Evolutionary conservation across 257 asterid species (phyloP), one percentile per base, ranked within the genome.

Genomic region (Datura wrightii): DNA sequence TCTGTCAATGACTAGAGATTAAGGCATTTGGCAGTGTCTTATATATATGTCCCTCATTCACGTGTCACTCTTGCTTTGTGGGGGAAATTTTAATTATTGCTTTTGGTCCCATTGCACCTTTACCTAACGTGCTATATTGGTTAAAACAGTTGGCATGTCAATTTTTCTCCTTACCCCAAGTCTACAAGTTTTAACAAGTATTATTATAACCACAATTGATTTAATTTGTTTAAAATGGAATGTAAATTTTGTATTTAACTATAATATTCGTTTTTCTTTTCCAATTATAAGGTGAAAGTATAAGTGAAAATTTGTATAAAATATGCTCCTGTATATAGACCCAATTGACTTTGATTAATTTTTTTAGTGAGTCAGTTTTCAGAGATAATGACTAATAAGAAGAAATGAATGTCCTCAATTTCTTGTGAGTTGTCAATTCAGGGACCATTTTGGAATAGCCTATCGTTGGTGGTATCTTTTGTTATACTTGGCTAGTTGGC

Each of bases 91-190:
- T 24, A 50, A 52, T 71, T n/a, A 44, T 78, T 50, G 18, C 31
- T 50, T 13, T 78, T 78, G 82, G 82, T 78, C 82, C 81, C 62
- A 13, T 10, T 76, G 44, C 62, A 31, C 39, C 46, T 76, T 63
- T 76, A 24, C 37, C 11, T 48, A 53, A 34, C 82, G 46, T 52
- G 82, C 15, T 31, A 78, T 78, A 3, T 31, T 78, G 63, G 48
- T 78, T 78, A 78, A 78, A 78, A 50, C 62, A 31, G 82, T 78
- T 78, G 82, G 82, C 63, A 19, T 14, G 46, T 76, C 82, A 46
- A 24, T 4, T 71, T 39, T 39, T 24, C 31, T 24, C 1, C 31
- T 24, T 24, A 24, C 31, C 31, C 31, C 31, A 24, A 24, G 31
- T 24, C 42, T 2, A 39, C 19, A 6, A 66, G 5, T 11, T 6